Percentiles rank a stretch among this genome's conserved stretches.
phyloP scores from a whole-genome alignment of 768 basidiomycete genomes.

The Lactifluus hygrophoroides region DNA sequence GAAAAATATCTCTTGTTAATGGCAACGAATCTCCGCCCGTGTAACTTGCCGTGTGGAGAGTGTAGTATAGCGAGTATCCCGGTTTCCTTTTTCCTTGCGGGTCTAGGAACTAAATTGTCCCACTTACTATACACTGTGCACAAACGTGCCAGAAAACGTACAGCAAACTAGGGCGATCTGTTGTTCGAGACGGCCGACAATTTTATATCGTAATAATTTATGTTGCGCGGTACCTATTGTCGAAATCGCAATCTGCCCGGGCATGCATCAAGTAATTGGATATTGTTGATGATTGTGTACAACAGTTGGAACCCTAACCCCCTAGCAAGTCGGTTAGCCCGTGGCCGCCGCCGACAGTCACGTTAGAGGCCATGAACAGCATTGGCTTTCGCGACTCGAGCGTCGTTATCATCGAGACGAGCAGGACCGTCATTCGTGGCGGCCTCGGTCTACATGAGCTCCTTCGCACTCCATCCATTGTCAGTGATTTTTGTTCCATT shows the following conservation, averaged over 20 bases:
- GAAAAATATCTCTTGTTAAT: constrained; percentile 2
- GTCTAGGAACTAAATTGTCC: neutral
- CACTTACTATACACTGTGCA: no score
- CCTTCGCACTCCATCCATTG: constrained; percentile 64
- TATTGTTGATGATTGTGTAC: no score
- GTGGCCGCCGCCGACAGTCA: neutral
- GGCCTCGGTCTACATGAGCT: constrained; percentile 77
- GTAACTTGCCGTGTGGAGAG: neutral
- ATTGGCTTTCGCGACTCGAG: constrained; percentile 77
- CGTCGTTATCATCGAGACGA: constrained; percentile 74
- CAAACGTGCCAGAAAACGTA: neutral
- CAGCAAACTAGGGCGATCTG: neutral
- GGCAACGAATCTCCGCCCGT: neutral
- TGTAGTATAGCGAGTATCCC: neutral
- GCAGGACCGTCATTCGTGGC: constrained; percentile 60
- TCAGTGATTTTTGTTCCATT: constrained; percentile 40
- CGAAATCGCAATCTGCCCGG: neutral
- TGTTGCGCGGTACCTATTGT: neutral
- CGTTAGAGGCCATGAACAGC: constrained; percentile 23
- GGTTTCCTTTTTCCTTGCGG: neutral
- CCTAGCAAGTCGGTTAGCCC: neutral
- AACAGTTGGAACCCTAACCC: constrained; percentile 15
- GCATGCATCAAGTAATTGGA: no score
- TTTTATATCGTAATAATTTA: no score
- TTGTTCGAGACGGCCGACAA: no score